Percentiles rank a stretch among this genome's conserved stretches.
Evolutionary conservation across 176 grass and related monocot genomes (phyloP).

Genomic region (bread wheat (Triticum aestivum)): DNA sequence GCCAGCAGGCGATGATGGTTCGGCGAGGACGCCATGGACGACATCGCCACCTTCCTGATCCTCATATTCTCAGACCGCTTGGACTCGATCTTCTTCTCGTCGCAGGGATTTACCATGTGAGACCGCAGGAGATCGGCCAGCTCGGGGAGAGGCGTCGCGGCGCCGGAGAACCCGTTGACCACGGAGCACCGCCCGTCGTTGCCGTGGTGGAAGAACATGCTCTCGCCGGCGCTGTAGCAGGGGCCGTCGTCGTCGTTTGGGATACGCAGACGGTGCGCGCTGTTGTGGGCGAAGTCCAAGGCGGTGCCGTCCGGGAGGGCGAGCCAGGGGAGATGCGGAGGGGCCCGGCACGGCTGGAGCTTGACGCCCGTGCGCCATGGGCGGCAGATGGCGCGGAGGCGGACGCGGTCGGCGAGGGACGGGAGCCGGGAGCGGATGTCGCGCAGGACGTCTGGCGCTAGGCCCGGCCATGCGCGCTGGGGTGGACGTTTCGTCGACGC

Average conservation of each 20-base stretch:
- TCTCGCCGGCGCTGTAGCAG: constrained; percentile 1
- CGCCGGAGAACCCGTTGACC: background rate
- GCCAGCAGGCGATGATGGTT: background rate
- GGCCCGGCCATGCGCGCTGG: background rate
- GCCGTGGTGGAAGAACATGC: background rate
- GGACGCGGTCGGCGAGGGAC: background rate
- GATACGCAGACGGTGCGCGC: background rate
- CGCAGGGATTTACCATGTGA: background rate
- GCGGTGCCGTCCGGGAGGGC: background rate
- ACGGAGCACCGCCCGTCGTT: background rate
- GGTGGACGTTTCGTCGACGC: background rate
- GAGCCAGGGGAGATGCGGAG: background rate
- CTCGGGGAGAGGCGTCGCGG: background rate
- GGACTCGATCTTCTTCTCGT: background rate
- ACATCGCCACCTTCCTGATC: background rate
- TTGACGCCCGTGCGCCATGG: background rate
- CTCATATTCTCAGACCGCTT: background rate
- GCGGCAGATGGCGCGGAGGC: background rate
- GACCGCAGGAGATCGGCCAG: background rate
- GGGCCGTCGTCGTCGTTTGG: background rate
- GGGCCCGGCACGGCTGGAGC: background rate
- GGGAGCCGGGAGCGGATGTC: background rate
- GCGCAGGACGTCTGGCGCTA: background rate
- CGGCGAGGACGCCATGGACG: background rate
- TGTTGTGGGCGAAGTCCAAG: background rate